Conservation (phyloP, 768 basidiomycete species). For the Amylocystis lapponica region DNA sequence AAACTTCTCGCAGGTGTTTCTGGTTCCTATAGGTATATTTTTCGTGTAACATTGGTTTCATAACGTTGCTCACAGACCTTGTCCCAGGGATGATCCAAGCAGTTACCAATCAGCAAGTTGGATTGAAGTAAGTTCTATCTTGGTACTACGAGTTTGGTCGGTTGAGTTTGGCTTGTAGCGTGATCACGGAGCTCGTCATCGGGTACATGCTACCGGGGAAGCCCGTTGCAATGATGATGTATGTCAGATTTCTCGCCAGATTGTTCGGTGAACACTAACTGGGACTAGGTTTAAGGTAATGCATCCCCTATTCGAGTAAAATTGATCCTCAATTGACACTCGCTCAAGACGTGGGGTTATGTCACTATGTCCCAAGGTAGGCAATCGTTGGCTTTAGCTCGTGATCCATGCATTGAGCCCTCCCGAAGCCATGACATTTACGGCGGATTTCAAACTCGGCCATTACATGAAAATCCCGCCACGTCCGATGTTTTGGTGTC, state of each 20-base stretch:
- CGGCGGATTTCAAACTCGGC: slow-evolving; percentile 71
- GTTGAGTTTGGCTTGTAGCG: slow-evolving; percentile 27
- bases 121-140: slow-evolving; percentile 35
- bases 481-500: slow-evolving; percentile 30
- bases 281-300: slow-evolving; percentile 13
- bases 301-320: neutral
- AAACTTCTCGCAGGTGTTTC: slow-evolving; percentile 41
- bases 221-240: slow-evolving; percentile 75
- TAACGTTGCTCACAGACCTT: neutral
- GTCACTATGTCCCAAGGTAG: slow-evolving; percentile 46
- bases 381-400: neutral
- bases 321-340: neutral
- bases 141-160: neutral
- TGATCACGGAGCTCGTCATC: slow-evolving; percentile 67
- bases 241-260: slow-evolving; percentile 9
- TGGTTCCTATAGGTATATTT: slow-evolving; percentile 49
- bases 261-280: neutral
- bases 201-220: slow-evolving; percentile 55
- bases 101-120: slow-evolving; percentile 72
- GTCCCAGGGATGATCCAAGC: slow-evolving; percentile 58
- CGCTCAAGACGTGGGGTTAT: slow-evolving; percentile 54
- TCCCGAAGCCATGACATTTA: slow-evolving; percentile 50
- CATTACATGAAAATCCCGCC: slow-evolving; percentile 68
- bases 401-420: neutral
- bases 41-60: neutral